These are phyloP conservation scores for Phellopilus nigrolimitatus DNA, from an alignment of 1,284 basidiomycete species.

Conservation along the genomic window DNA sequence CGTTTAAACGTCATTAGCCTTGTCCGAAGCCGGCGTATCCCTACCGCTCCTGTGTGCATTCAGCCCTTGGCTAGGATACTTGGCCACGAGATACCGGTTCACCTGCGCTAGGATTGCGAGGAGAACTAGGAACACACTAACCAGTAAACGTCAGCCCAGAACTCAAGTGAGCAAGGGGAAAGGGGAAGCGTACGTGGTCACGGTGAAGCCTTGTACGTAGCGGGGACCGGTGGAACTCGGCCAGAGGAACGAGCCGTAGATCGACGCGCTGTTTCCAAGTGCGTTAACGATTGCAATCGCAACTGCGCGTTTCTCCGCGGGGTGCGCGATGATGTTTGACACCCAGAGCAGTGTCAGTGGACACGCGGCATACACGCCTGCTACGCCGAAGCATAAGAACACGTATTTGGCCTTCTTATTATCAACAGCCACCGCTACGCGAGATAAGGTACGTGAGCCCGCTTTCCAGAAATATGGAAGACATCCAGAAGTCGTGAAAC, in stretches of 20 bases:
- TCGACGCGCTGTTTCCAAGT: conserved; percentile 32
- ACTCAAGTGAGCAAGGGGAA: not conserved
- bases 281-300: conserved; percentile 24
- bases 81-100: conserved; percentile 11
- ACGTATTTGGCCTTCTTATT: conserved; percentile 37
- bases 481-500: not conserved
- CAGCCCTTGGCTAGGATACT: conserved; percentile 17
- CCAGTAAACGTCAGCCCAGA: not conserved
- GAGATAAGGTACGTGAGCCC: not conserved
- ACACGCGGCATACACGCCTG: conserved; percentile 37
- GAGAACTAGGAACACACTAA: conserved; percentile 24
- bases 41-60: not conserved
- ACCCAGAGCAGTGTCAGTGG: conserved; percentile 38
- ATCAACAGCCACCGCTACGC: conserved; percentile 27
- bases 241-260: conserved; percentile 44
- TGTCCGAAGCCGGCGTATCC: not conserved
- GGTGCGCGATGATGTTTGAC: conserved; percentile 30
- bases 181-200: conserved; percentile 25
- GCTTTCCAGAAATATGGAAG: not conserved
- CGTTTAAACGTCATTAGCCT: not conserved
- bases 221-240: conserved; percentile 34
- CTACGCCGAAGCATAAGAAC: conserved; percentile 41
- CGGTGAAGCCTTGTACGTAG: conserved; percentile 38
- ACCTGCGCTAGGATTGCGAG: conserved; percentile 25
- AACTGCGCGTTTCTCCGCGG: conserved; percentile 16